Percentiles rank a stretch among this genome's conserved stretches.
These are phyloP conservation scores for Sporothrix variecibatus DNA, from an alignment of 2,329 filamentous ascomycete genomes.

Conservation along the genomic window DNA sequence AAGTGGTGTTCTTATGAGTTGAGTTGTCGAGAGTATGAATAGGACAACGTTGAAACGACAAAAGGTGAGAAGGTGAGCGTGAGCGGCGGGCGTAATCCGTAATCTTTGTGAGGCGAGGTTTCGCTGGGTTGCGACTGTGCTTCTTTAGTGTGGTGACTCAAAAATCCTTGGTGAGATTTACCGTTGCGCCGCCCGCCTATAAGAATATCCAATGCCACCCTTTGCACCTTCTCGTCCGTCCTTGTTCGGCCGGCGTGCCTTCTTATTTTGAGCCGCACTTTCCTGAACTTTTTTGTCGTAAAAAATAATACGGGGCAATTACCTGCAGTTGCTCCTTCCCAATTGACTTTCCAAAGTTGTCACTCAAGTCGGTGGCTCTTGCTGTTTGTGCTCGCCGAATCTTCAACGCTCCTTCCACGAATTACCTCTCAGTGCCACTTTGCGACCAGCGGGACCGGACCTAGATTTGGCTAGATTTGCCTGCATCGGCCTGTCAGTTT, in stretches of 20 bases:
- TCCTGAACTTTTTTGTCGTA: neutral
- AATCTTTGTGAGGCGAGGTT: slow-evolving; percentile 11
- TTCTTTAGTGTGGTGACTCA: slow-evolving; percentile 13
- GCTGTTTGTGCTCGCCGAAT: slow-evolving; percentile 11
- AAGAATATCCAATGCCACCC: slow-evolving; percentile 6
- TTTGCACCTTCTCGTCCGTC: neutral
- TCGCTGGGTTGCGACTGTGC: neutral
- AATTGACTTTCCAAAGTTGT: neutral
- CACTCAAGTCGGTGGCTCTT: neutral
- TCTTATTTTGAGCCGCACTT: neutral
- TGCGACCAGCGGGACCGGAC: neutral
- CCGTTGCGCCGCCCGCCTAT: slow-evolving; percentile 10
- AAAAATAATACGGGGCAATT: neutral
- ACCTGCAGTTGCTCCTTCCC: neutral
- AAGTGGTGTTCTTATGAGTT: neutral
- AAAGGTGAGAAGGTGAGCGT: neutral
- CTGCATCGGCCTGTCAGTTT: neutral
- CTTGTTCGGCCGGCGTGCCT: neutral
- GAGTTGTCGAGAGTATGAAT: neutral
- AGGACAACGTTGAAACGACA: neutral
- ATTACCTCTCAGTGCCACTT: neutral
- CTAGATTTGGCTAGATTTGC: neutral
- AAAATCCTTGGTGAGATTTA: neutral
- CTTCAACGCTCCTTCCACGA: slow-evolving; percentile 10
- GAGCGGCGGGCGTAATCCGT: neutral